phyloP scores from a whole-genome alignment of 1,139 yeast genomes.

The Kodamaea arcana region DNA sequence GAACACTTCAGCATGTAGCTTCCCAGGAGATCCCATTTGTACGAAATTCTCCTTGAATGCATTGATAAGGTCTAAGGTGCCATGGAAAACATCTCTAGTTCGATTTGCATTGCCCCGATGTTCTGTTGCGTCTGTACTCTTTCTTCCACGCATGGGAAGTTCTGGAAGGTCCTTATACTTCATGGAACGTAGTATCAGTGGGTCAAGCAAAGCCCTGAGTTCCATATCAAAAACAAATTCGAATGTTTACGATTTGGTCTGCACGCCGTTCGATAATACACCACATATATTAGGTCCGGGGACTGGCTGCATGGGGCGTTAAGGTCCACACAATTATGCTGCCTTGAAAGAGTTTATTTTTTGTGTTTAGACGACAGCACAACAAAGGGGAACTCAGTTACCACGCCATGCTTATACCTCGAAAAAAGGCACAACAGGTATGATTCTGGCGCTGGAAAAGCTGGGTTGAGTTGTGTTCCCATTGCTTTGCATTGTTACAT shows the following conservation, averaged over 20 bases:
- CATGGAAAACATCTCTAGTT: conserved; percentile 1
- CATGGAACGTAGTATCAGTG: neutral
- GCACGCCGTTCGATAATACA: too few species aligned
- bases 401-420: neutral
- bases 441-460: neutral
- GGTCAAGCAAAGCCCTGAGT: neutral
- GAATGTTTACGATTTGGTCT: too few species aligned
- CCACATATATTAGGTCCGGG: too few species aligned
- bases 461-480: neutral
- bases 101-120: neutral
- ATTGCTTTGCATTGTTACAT: neutral
- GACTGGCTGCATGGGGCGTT: neutral
- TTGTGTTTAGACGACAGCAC: neutral
- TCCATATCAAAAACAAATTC: too few species aligned
- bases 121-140: neutral
- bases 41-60: conserved; percentile 1
- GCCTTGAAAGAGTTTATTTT: neutral
- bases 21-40: neutral
- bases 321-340: neutral
- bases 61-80: neutral
- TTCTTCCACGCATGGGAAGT: neutral
- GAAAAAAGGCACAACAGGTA: neutral
- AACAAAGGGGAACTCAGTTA: conserved; percentile 1
- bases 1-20: neutral
- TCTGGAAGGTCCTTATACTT: conserved; percentile 1